Conservation (phyloP, 352 stramenopile genomes). For the Plasmopara muralis region DNA sequence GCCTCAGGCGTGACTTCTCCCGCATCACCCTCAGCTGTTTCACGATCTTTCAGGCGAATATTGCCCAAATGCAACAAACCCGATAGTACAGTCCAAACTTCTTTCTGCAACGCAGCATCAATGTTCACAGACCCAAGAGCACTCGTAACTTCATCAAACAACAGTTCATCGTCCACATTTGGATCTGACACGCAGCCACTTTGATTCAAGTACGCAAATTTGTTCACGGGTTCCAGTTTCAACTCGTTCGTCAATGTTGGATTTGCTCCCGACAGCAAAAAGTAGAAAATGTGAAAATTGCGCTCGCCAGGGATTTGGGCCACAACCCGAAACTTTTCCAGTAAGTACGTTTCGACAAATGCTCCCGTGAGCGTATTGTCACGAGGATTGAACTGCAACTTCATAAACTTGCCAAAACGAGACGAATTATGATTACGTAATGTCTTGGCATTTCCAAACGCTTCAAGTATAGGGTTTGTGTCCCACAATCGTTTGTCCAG, state of each 20-base stretch:
- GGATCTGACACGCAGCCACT: constrained; percentile 75
- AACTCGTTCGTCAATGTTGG: constrained; percentile 52
- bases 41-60: constrained; percentile 63
- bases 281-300: constrained; percentile 92
- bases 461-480: constrained; percentile 85
- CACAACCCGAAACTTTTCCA: constrained; percentile 87
- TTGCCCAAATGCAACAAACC: constrained; percentile 80
- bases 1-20: constrained; percentile 56
- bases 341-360: constrained; percentile 85
- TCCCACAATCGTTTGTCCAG: constrained; percentile 84
- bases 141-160: constrained; percentile 80
- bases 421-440: constrained; percentile 85
- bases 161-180: constrained; percentile 83
- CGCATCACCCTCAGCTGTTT: constrained; percentile 73
- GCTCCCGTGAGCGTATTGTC: constrained; percentile 67
- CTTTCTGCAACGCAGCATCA: constrained; percentile 52
- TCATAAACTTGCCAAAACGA: constrained; percentile 87
- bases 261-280: constrained; percentile 69
- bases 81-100: constrained; percentile 72
- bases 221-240: constrained; percentile 43
- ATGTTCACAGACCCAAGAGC: constrained; percentile 77
- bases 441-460: constrained; percentile 86
- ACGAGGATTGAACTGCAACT: constrained; percentile 79
- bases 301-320: constrained; percentile 79
- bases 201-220: constrained; percentile 84